Percentiles rank a stretch among this genome's conserved stretches.
phyloP scores from a whole-genome alignment of 2,329 filamentous ascomycete species.

The Calonectria henricotiae region DNA sequence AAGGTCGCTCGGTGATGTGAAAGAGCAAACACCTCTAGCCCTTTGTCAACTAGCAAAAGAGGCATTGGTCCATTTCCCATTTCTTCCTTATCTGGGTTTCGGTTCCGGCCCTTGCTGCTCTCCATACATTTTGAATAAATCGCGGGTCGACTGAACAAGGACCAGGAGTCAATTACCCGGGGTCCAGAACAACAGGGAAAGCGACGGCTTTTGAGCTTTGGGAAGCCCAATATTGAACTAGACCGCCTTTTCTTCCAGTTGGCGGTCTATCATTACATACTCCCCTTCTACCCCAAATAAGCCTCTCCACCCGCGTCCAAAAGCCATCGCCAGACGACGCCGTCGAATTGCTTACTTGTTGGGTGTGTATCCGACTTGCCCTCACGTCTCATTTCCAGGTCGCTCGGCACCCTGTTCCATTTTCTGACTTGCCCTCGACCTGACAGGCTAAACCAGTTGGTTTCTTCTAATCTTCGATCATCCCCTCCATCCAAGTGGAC shows the following conservation, averaged over 20 bases:
- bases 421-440: slow-evolving; percentile 32
- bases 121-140: slow-evolving; percentile 42
- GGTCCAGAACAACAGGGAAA: slow-evolving; percentile 22
- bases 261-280: slow-evolving; percentile 54
- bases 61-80: neutral
- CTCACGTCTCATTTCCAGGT: slow-evolving; percentile 6
- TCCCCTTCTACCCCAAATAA: slow-evolving; percentile 33
- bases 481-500: slow-evolving; percentile 27
- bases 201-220: slow-evolving; percentile 22
- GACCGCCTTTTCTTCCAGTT: slow-evolving; percentile 57
- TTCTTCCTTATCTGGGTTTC: slow-evolving; percentile 15
- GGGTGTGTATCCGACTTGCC: slow-evolving; percentile 1
- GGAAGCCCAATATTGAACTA: slow-evolving; percentile 36
- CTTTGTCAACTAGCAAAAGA: neutral
- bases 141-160: slow-evolving; percentile 36
- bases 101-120: slow-evolving; percentile 35
- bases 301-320: slow-evolving; percentile 21
- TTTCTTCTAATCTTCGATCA: slow-evolving; percentile 46
- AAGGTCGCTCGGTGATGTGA: neutral
- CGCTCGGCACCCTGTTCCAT: slow-evolving; percentile 3
- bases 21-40: neutral
- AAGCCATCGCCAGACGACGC: slow-evolving; percentile 19
- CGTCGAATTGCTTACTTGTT: slow-evolving; percentile 35
- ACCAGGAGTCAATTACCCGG: slow-evolving; percentile 27
- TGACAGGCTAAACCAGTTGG: slow-evolving; percentile 38